Evolutionary conservation across 2,329 filamentous ascomycete genomes (phyloP).

Genomic region (Xylaria sp.): DNA sequence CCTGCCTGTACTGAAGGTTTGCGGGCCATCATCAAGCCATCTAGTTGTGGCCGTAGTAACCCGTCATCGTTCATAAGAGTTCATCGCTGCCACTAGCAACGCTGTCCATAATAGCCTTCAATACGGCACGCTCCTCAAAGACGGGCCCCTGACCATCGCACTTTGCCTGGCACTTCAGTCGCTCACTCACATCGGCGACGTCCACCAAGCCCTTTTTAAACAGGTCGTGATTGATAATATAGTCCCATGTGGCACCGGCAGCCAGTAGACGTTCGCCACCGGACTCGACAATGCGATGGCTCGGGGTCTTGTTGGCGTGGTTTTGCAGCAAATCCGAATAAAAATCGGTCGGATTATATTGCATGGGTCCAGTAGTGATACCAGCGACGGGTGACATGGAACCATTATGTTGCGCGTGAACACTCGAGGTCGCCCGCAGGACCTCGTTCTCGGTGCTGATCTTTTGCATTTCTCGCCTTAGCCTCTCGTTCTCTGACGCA

Average conservation of each 20-base stretch:
- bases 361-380: slow-evolving; percentile 73
- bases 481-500: slow-evolving; percentile 83
- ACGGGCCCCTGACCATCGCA: slow-evolving; percentile 91
- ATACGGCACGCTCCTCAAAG: slow-evolving; percentile 81
- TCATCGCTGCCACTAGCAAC: slow-evolving; percentile 82
- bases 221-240: slow-evolving; percentile 83
- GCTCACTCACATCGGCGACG: slow-evolving; percentile 81
- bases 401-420: slow-evolving; percentile 49
- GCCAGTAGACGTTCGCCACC: slow-evolving; percentile 76
- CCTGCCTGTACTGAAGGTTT: slow-evolving; percentile 2
- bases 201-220: slow-evolving; percentile 83
- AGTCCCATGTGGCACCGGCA: slow-evolving; percentile 86
- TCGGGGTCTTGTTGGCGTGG: slow-evolving; percentile 71
- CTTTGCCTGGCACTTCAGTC: slow-evolving; percentile 77
- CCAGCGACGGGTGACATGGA: slow-evolving; percentile 57
- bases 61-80: slow-evolving; percentile 64
- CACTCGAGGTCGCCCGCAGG: slow-evolving; percentile 78
- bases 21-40: background rate
- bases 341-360: slow-evolving; percentile 78
- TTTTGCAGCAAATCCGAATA: slow-evolving; percentile 71
- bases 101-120: slow-evolving; percentile 80
- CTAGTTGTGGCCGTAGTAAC: background rate
- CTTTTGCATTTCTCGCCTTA: slow-evolving; percentile 86
- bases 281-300: slow-evolving; percentile 76
- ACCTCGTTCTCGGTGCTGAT: slow-evolving; percentile 93